Percentiles rank a stretch among this genome's conserved stretches.
These are phyloP conservation scores for Hirsutella thompsonii DNA, from an alignment of 2,329 filamentous ascomycete species.

Conservation along the genomic window DNA sequence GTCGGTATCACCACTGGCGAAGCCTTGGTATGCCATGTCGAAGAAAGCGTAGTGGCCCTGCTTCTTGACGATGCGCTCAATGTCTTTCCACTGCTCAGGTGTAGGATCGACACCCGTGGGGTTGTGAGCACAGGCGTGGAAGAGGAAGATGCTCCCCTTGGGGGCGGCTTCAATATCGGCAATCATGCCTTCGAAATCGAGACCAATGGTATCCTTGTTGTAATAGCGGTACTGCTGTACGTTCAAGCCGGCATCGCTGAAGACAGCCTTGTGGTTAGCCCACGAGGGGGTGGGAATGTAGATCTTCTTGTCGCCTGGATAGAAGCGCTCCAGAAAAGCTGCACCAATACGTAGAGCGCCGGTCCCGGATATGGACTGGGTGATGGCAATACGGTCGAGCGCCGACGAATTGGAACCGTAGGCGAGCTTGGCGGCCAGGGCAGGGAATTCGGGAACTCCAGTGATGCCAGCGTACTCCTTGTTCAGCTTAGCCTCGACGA, in stretches of 20 bases:
- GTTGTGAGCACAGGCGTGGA: conserved; percentile 97
- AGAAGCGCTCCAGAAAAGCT: conserved; percentile 86
- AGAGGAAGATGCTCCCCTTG: conserved; percentile 75
- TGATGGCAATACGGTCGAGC: conserved; percentile 74
- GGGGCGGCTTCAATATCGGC: conserved; percentile 83
- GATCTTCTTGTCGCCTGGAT: conserved; percentile 83
- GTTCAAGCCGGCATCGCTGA: conserved; percentile 81
- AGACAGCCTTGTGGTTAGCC: conserved; percentile 97
- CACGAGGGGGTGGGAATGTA: conserved; percentile 94
- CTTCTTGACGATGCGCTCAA: conserved; percentile 75
- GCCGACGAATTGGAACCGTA: conserved; percentile 72
- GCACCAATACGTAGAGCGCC: conserved; percentile 90
- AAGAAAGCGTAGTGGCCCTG: conserved; percentile 91
- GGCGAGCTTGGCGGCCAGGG: conserved; percentile 78
- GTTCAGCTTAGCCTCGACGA: conserved; percentile 67
- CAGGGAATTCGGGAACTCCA: conserved; percentile 87
- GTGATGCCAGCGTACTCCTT: conserved; percentile 99
- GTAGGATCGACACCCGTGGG: conserved; percentile 94
- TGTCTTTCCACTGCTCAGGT: conserved; percentile 80
- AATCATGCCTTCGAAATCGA: conserved; percentile 91
- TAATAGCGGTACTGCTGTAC: conserved; percentile 98
- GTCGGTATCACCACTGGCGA: conserved; percentile 84
- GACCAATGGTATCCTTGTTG: conserved; percentile 95
- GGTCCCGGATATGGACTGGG: conserved; percentile 96
- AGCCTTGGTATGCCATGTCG: conserved; percentile 99